Evolutionary conservation across 2,329 filamentous ascomycete genomes (phyloP), one percentile per base, ranked within the genome.

Genomic region (Claviceps pazoutovae): DNA sequence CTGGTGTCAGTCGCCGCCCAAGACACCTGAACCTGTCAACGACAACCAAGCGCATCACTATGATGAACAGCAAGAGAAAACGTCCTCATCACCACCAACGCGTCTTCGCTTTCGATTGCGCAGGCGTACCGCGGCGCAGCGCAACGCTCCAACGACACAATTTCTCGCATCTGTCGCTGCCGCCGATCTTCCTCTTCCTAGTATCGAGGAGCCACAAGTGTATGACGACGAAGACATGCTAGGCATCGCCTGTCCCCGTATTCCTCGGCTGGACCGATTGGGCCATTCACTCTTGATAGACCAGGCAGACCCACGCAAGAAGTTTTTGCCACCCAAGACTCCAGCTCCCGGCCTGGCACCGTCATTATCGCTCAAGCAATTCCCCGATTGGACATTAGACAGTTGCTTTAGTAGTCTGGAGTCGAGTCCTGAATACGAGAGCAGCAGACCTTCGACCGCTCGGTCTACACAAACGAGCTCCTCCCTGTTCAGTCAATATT

Each of bases 131-230:
- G 71, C 71, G 39, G 37, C 76, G 44, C 71, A 74, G 52, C 68
- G 78, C 11, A 65, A 72, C 53, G 79, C 79, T 39, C 79, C 80
- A 2, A 83, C 80, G 1, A 72, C 81, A 59, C 78, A 83, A 49
- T 84, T 84, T 59, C 73, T 84, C n/a, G 80, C 79, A 2, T 83
- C 79, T 4, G 80, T 84, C 53, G 80, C 78, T 45, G 79, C 79
- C 17, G 80, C 79, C 54, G 80, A 84, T 61, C 69, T 82, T 4
- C 78, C 80, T 23, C 75, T 84, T 49, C 80, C 79, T 14, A 83
- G 79, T 62, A 82, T 84, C 52, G 80, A 84, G 63, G 71, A 76
- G 55, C 73, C 77, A 49, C 69, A 72, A 42, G 64, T 67, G 23
- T 58, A 66, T 41, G 70, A 75, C 57, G 68, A 71, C 52, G 47